These are phyloP conservation scores for Fomitopsis palustris DNA, from an alignment of 1,284 basidiomycete species.

Conservation along the genomic window DNA sequence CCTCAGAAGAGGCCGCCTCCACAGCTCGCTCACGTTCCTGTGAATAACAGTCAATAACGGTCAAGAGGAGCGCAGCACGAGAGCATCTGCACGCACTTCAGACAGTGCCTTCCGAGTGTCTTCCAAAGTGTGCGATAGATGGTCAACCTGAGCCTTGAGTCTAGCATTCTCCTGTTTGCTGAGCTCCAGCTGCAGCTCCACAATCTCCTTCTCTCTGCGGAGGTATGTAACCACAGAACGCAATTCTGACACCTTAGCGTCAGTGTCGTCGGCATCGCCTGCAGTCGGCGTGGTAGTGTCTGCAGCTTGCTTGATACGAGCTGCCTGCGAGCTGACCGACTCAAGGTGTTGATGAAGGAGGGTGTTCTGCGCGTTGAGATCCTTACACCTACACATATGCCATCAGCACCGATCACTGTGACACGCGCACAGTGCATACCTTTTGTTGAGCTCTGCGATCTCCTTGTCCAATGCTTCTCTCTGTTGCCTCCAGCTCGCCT, in stretches of 20 bases:
- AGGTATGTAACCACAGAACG: slow-evolving; percentile 81
- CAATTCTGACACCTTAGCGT: slow-evolving; percentile 66
- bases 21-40: slow-evolving; percentile 79
- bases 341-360: slow-evolving; percentile 85
- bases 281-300: slow-evolving; percentile 42
- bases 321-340: slow-evolving; percentile 78
- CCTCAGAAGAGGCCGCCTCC: slow-evolving; percentile 65
- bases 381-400: slow-evolving; percentile 55
- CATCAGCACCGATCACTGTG: background rate
- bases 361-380: slow-evolving; percentile 74
- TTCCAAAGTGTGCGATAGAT: slow-evolving; percentile 65
- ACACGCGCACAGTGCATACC: slow-evolving; percentile 40
- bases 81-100: slow-evolving; percentile 39
- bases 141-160: slow-evolving; percentile 74
- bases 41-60: background rate
- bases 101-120: slow-evolving; percentile 66
- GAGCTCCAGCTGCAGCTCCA: slow-evolving; percentile 83
- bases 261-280: slow-evolving; percentile 44
- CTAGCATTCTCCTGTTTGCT: slow-evolving; percentile 82
- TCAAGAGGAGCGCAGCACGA: slow-evolving; percentile 3
- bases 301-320: slow-evolving; percentile 69
- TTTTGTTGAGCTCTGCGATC: slow-evolving; percentile 62
- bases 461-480: slow-evolving; percentile 77
- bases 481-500: slow-evolving; percentile 79
- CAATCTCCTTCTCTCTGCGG: slow-evolving; percentile 88